Evolutionary conservation across 2,329 filamentous ascomycete genomes (phyloP).

Genomic region (Setomelanomma holmii): DNA sequence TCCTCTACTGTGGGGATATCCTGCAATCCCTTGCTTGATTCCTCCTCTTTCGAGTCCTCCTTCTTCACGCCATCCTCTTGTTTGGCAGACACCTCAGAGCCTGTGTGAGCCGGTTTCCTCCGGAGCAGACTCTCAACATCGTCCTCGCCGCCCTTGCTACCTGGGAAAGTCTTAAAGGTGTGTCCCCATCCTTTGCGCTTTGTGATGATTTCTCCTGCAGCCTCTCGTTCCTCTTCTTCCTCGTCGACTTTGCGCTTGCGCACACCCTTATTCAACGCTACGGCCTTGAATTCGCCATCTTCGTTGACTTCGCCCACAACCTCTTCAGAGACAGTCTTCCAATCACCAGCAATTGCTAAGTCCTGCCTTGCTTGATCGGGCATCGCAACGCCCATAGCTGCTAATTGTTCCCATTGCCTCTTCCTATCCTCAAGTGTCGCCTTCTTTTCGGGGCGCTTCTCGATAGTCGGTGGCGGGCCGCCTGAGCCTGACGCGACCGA

Average conservation of each 20-base stretch:
- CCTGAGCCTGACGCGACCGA: conserved; percentile 38
- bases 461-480: conserved; percentile 29
- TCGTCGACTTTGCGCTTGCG: conserved; percentile 69
- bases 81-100: conserved; percentile 48
- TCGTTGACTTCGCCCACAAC: conserved; percentile 53
- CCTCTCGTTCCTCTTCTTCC: conserved; percentile 67
- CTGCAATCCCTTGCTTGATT: conserved; percentile 21
- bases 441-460: conserved; percentile 50
- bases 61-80: conserved; percentile 46
- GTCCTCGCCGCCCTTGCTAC: conserved; percentile 59
- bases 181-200: conserved; percentile 55
- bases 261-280: conserved; percentile 60
- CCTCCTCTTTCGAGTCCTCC: conserved; percentile 23
- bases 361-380: conserved; percentile 79
- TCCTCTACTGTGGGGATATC: conserved; percentile 40
- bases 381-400: conserved; percentile 83
- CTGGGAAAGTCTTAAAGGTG: conserved; percentile 55
- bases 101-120: conserved; percentile 27
- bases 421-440: conserved; percentile 73
- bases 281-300: conserved; percentile 54
- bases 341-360: conserved; percentile 88
- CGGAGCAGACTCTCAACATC: conserved; percentile 69
- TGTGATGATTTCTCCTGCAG: conserved; percentile 58
- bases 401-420: conserved; percentile 84
- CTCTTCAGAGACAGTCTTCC: conserved; percentile 70